Evolutionary conservation across 129 eudicot genomes (phyloP), one percentile per base, ranked within the genome.

Genomic region (Lonicera japonica): DNA sequence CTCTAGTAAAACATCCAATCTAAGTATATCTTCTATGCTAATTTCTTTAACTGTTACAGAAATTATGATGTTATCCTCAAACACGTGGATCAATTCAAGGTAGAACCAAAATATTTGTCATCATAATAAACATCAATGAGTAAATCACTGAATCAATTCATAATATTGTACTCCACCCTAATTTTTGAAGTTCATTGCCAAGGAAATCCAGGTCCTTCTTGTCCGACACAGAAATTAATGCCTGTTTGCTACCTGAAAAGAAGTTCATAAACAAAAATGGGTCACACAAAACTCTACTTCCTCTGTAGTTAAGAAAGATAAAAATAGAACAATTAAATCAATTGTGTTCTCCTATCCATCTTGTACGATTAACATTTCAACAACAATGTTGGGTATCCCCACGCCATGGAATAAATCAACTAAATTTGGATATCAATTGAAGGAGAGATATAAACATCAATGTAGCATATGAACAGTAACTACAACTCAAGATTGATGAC

Each of bases 201-300:
- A 94, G 94, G 67, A 80, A 58, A 72, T 83, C 77, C 70, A 88
- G 58, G 58, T 85, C 89, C 61, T 43, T 94, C 87, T 94, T 94
- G 73, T 94, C 89, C 24, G 99, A 94, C 65, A 94, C 73, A 3
- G 96, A 94, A 66, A 94, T 85, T 66, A 94, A 56, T 0, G 94
- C 99, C 45, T 75, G 92, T 73, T 80, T 94, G 71, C 83, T 75
- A 61, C 89, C 96, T 87, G 72, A 65, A 72, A 66, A 24, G 21
- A 14, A 40, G 15, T 16, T 0, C 25, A 21, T 7, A 25, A 25
- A 43, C 8, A 43, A 18, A 25, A n/a, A 47, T 17, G 11, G 16
- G 3, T 24, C 41, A 58, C 18, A 55, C 16, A 46, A 23, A 16
- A 14, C 7, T 52, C 11, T 5, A 39, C 2, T 38, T 17, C 14